phyloP scores from a whole-genome alignment of 257 asterid genomes.

The Solanum microdontum region DNA sequence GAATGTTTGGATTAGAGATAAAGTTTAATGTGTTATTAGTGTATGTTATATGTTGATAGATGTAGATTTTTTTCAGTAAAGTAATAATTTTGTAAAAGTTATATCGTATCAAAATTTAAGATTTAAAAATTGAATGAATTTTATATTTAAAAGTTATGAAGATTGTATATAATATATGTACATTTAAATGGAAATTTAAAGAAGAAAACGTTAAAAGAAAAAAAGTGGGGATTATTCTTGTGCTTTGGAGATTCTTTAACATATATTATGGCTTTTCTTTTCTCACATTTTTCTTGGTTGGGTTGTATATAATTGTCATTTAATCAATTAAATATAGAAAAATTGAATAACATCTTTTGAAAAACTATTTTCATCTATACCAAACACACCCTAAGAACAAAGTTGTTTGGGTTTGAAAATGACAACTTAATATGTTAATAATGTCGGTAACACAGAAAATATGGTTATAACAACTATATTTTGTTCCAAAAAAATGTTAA shows the following conservation, averaged over 20 bases:
- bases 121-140: not conserved
- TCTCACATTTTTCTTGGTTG: not conserved
- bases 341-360: not conserved
- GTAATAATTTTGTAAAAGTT: not conserved
- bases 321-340: not conserved
- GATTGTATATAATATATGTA: not conserved
- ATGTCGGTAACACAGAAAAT: not conserved
- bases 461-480: not conserved
- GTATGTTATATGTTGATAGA: not conserved
- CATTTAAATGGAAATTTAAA: not conserved
- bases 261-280: not conserved
- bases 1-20: not conserved
- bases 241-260: not conserved
- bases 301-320: not conserved
- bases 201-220: not conserved
- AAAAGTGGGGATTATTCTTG: not conserved
- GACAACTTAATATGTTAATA: not conserved
- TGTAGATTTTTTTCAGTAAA: not conserved
- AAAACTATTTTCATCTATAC: not conserved
- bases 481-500: not conserved
- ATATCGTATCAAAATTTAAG: not conserved
- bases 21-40: not conserved
- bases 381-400: not conserved
- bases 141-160: not conserved
- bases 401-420: not conserved